Conservation (phyloP, 495 filamentous ascomycete species). For the Aspergillus ostianus region DNA sequence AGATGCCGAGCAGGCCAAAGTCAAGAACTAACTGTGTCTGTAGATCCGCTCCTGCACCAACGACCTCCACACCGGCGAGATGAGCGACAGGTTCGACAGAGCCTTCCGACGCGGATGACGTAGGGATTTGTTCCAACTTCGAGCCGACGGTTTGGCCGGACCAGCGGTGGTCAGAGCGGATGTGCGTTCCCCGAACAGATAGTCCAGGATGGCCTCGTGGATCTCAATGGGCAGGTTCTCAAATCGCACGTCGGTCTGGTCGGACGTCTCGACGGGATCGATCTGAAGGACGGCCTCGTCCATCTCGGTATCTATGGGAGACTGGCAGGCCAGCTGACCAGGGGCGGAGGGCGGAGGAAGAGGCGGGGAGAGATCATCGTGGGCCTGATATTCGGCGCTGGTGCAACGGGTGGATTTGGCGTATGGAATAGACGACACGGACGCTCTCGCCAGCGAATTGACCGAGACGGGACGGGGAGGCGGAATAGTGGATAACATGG, state of each 20-base stretch:
- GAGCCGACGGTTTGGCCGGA: constrained; percentile 44
- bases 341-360: constrained; percentile 17
- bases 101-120: constrained; percentile 66
- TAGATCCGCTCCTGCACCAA: constrained; percentile 69
- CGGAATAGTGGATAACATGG: constrained; percentile 34
- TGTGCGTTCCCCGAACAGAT: constrained; percentile 64
- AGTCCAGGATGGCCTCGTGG: constrained; percentile 67
- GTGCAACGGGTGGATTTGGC: constrained; percentile 28
- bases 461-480: constrained; percentile 37
- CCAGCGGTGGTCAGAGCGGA: constrained; percentile 51
- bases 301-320: constrained; percentile 31
- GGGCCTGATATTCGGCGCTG: constrained; percentile 25
- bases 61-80: constrained; percentile 58
- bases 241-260: constrained; percentile 31
- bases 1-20: constrained; percentile 1
- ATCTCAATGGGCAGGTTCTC: constrained; percentile 65
- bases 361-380: constrained; percentile 21
- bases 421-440: constrained; percentile 20
- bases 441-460: constrained; percentile 30
- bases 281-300: constrained; percentile 19
- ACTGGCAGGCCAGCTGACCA: constrained; percentile 20
- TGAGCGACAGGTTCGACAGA: constrained; percentile 62
- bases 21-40: constrained; percentile 55
- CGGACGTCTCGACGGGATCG: constrained; percentile 8
- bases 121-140: constrained; percentile 62